Base-by-base conservation (phyloP, 139 green algal species). In the Auxenochlorella protothecoides region DNA sequence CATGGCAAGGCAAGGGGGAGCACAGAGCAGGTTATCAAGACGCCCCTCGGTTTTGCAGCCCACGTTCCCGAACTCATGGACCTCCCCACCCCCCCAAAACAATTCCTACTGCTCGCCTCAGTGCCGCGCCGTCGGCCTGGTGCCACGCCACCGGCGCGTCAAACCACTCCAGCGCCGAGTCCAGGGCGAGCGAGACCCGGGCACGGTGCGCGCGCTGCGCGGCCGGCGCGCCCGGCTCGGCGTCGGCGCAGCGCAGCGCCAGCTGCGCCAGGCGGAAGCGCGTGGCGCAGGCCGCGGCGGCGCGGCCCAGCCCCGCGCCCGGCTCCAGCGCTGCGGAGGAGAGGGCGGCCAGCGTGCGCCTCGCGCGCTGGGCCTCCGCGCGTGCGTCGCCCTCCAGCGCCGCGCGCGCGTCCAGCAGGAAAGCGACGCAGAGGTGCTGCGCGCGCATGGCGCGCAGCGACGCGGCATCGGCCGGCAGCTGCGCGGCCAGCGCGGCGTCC, bases 191-290 rank as follows among this genome's bases (percentile, higher is more conserved):
- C 5, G 5, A 55, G 63, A 13, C 6, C 51, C 55, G 14, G 51
- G 44, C 53, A 66, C 60, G n/a, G 64, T 65, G 52, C 62, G 55
- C 59, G 64, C 54, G 56, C 52, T 53, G 69, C 56, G 12, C 4
- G 6, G 65, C 59, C 56, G n/a, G 3, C 13, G 9, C 12, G 57
- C 63, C 51, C 63, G 68, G 52, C 59, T 70, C 53, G 16, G 65
- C 74, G 6, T 12, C 13, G 66, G 66, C 68, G 65, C 64, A 64
- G 51, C 54, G 57, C 67, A 92, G 74, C 12, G 73, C 78, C 53
- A 90, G 79, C 54, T 53, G 72, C 68, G 90, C 72, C 63, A 92
- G 81, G 52, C 85, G 82, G 77, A 90, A 91, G 60, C 74, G 75
- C 3, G 85, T 63, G 5, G 77, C 80, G 3, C 60, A 72, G 15